Base-by-base conservation (phyloP, 306 rosid genomes). In the Trifolium fragiferum region DNA sequence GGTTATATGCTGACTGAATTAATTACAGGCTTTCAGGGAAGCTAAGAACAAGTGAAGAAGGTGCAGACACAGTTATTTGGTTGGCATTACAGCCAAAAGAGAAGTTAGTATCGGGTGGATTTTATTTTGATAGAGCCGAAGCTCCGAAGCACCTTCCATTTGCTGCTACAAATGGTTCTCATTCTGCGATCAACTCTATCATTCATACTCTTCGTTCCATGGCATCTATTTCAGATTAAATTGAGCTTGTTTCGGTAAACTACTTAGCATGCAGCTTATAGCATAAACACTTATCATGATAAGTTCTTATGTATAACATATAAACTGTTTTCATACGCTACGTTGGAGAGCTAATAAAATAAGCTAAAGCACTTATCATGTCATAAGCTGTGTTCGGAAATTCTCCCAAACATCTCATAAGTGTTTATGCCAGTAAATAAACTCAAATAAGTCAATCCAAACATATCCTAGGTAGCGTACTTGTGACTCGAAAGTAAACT, bases 101-200 rank as follows among this genome's bases (percentile, higher is more conserved):
- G 70, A 91, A 92, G 51, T 47, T 94, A 68, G 88, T 76, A 33
- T 54, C 93, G 1, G 97, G 96, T 60, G 85, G 89, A 66, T 87
- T 94, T 73, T 94, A 91, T 84, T 94, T 94, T 72, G 98, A 94
- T 75, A 87, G 97, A 87, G 90, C 85, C 61, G 92, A 88, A 87
- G 96, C 88, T 64, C 82, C 93, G 0, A 94, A 94, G 74, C 98
- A 94, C 78, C 87, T 94, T 16, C 20, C 53, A 49, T 84, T 88
- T 84, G 66, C 90, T 51, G 93, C 82, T 20, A 90, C 98, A 9
- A 23, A 82, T 47, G 88, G 80, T 41, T 89, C 98, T 62, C 96
- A 87, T 82, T 78, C 85, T 51, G 2, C 59, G 59, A 86, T 90
- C 12, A 82, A 84, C 80, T 79, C 95, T 51, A 8, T 91, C 19